These are phyloP conservation scores for Diphasiastrum complanatum DNA, from an alignment of 83 land plant genomes.

Conservation along the genomic window DNA sequence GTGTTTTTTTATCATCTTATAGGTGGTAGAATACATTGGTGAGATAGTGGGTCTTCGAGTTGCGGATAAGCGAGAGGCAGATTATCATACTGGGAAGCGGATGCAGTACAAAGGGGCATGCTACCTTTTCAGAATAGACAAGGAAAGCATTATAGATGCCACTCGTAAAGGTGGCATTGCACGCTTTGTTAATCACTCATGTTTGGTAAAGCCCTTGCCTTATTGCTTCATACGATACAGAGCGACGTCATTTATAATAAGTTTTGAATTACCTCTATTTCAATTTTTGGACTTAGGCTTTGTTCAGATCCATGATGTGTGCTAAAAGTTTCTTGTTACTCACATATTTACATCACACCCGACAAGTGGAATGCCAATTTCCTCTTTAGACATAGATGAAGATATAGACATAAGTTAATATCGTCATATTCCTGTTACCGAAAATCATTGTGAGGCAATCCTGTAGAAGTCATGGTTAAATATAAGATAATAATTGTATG, in stretches of 20 bases:
- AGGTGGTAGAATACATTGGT: conserved; percentile 90
- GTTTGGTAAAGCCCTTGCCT: conserved; percentile 42
- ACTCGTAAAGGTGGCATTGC: conserved; percentile 84
- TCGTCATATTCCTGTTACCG: too few species aligned
- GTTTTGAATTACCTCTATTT: background rate
- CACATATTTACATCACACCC: too few species aligned
- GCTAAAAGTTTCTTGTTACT: too few species aligned
- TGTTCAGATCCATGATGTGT: too few species aligned
- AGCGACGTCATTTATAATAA: background rate
- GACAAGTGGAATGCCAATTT: too few species aligned
- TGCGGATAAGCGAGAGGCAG: conserved; percentile 75
- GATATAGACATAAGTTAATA: too few species aligned
- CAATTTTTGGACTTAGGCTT: too few species aligned
- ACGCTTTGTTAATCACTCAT: conserved; percentile 84
- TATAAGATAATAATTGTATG: too few species aligned
- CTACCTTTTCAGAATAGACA: conserved; percentile 77
- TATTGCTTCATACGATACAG: background rate
- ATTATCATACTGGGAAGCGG: conserved; percentile 53
- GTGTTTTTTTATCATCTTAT: too few species aligned
- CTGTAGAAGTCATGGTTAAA: too few species aligned
- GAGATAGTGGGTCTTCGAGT: conserved; percentile 77
- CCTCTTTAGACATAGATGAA: too few species aligned
- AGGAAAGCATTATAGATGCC: conserved; percentile 77
- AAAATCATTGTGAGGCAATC: too few species aligned
- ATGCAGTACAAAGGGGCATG: conserved; percentile 71